Evolutionary conservation across 768 basidiomycete genomes (phyloP).

Genomic region (Trametes cinnabarina): DNA sequence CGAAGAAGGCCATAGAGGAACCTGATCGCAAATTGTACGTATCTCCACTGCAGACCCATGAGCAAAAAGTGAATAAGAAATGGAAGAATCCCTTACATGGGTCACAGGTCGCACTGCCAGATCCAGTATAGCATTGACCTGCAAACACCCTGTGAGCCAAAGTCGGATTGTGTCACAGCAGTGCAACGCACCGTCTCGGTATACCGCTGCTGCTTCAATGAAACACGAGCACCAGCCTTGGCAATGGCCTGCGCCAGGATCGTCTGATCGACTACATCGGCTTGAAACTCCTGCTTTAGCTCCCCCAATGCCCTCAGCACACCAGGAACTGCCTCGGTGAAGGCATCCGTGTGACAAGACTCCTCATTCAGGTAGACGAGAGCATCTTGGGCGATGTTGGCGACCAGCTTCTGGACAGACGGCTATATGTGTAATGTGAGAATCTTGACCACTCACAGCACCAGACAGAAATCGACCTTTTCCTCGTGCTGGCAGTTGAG

Average conservation of each 20-base stretch:
- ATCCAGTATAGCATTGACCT: conserved; percentile 62
- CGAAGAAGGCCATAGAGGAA: conserved; percentile 62
- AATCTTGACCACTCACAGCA: neutral
- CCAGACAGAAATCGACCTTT: conserved; percentile 48
- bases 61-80: neutral
- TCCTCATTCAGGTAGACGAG: conserved; percentile 62
- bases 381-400: conserved; percentile 60
- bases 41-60: conserved; percentile 64
- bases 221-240: conserved; percentile 42
- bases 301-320: conserved; percentile 48
- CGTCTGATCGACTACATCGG: conserved; percentile 38
- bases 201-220: conserved; percentile 47
- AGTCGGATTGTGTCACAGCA: neutral
- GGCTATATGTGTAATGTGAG: conserved; percentile 41
- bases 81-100: conserved; percentile 53
- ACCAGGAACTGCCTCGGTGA: conserved; percentile 46
- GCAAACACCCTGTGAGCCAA: neutral
- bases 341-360: conserved; percentile 60
- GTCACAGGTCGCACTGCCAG: conserved; percentile 61
- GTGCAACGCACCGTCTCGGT: conserved; percentile 43
- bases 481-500: conserved; percentile 83
- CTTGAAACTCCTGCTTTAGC: conserved; percentile 51
- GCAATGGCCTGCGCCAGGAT: conserved; percentile 44
- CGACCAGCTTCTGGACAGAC: conserved; percentile 72
- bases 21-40: conserved; percentile 66